phyloP scores from a whole-genome alignment of 305 asterid genomes.

The Rubia peregrina region DNA sequence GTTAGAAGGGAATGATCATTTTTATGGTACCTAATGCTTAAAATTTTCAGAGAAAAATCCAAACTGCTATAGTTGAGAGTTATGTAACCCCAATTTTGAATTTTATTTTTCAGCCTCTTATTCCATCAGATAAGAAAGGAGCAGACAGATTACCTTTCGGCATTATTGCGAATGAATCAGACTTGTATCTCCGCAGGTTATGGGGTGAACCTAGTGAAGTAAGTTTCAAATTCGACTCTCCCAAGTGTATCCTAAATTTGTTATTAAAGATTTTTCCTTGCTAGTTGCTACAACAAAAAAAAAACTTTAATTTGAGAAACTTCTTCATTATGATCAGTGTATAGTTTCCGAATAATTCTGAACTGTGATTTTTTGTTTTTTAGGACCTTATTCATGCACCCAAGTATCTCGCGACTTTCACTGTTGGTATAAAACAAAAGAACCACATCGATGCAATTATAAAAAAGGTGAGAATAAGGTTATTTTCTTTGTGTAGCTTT shows the following conservation, averaged over 20 bases:
- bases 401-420: constrained; percentile 25
- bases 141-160: background rate
- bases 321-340: too few relatives aligned
- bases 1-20: too few relatives aligned
- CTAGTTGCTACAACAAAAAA: too few relatives aligned
- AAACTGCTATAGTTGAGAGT: background rate
- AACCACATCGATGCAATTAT: constrained; percentile 25
- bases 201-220: constrained; percentile 7
- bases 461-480: constrained; percentile 11
- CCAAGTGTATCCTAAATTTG: too few relatives aligned
- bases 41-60: background rate
- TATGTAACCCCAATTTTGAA: background rate
- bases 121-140: background rate
- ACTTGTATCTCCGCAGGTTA: constrained; percentile 4
- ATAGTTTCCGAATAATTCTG: background rate
- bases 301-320: too few relatives aligned
- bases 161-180: constrained; percentile 6
- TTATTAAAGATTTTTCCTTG: too few relatives aligned
- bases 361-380: background rate
- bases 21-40: too few relatives aligned
- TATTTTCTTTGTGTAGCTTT: background rate
- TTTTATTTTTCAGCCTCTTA: background rate
- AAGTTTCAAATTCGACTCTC: background rate
- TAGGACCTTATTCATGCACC: constrained; percentile 24
- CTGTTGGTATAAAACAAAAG: constrained; percentile 26